phyloP scores from a whole-genome alignment of 163 green algal species.

The Prototheca stagnorum region DNA sequence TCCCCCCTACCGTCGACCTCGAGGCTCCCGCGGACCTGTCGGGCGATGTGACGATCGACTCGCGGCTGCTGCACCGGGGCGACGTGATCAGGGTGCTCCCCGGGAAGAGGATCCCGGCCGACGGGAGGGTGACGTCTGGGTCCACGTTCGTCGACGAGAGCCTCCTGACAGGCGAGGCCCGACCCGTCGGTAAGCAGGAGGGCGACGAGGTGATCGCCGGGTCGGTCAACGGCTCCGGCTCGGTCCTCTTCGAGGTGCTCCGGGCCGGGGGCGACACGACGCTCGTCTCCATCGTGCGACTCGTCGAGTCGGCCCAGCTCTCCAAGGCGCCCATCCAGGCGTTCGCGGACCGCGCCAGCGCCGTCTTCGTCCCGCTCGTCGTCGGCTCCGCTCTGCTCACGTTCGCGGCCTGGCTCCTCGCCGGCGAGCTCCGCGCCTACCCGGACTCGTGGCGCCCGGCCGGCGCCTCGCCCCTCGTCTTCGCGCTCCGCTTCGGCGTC shows the following conservation, averaged over 20 bases:
- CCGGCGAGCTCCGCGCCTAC: constrained; percentile 17
- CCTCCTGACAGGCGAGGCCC: constrained; percentile 67
- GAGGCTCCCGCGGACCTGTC: too few relatives aligned
- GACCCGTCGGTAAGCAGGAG: constrained; percentile 38
- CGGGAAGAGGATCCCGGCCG: constrained; percentile 50
- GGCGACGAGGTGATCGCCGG: constrained; percentile 50
- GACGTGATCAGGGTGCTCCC: constrained; percentile 60
- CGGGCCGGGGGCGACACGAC: constrained; percentile 66
- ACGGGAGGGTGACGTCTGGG: constrained; percentile 51
- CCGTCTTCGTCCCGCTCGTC: constrained; percentile 58
- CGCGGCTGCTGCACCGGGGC: constrained; percentile 52
- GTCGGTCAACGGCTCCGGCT: constrained; percentile 49
- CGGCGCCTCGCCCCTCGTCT: constrained; percentile 68
- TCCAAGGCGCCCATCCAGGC: constrained; percentile 76
- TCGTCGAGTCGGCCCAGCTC: constrained; percentile 75
- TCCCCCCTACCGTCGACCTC: too few relatives aligned
- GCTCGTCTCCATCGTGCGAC: constrained; percentile 69
- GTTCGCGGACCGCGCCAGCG: constrained; percentile 58
- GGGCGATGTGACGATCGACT: too few relatives aligned
- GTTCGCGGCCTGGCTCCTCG: constrained; percentile 36
- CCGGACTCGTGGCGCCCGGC: constrained; percentile 31
- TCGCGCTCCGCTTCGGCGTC: constrained; percentile 72
- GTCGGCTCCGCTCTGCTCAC: constrained; percentile 41
- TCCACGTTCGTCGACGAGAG: constrained; percentile 60
- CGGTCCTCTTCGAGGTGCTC: constrained; percentile 41